Evolutionary conservation across 1,284 basidiomycete species (phyloP).

Genomic region (Phaffia rhodozyma): DNA sequence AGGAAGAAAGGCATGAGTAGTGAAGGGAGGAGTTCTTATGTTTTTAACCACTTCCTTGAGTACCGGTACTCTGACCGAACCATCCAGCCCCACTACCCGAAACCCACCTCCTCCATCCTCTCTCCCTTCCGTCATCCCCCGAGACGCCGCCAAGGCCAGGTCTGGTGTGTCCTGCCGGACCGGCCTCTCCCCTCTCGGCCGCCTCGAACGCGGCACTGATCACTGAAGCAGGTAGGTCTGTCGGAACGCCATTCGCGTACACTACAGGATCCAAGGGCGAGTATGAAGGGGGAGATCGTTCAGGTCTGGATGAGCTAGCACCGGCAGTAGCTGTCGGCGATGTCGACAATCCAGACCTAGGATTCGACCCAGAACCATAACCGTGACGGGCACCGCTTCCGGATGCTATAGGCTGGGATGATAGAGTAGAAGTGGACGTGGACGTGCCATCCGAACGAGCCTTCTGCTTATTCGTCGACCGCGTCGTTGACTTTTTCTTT

Average conservation of each 20-base stretch:
- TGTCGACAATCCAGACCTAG: background rate
- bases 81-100: background rate
- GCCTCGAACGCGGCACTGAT: constrained; percentile 18
- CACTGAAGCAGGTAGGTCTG: constrained; percentile 29
- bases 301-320: background rate
- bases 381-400: no score
- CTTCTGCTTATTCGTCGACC: constrained; percentile 14
- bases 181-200: constrained; percentile 7
- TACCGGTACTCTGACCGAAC: background rate
- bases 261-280: constrained; percentile 36
- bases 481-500: no score
- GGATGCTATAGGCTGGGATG: no score
- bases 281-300: constrained; percentile 32
- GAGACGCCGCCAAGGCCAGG: background rate
- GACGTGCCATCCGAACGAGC: no score
- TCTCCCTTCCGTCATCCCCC: background rate
- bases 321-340: background rate
- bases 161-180: no score
- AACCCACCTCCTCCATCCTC: constrained; percentile 1
- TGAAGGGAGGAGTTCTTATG: background rate
- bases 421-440: no score
- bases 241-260: constrained; percentile 33
- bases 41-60: background rate
- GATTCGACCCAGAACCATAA: background rate
- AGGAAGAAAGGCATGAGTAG: background rate